These are phyloP conservation scores for Venturia oleaginea DNA, from an alignment of 2,329 filamentous ascomycete species.

Conservation along the genomic window DNA sequence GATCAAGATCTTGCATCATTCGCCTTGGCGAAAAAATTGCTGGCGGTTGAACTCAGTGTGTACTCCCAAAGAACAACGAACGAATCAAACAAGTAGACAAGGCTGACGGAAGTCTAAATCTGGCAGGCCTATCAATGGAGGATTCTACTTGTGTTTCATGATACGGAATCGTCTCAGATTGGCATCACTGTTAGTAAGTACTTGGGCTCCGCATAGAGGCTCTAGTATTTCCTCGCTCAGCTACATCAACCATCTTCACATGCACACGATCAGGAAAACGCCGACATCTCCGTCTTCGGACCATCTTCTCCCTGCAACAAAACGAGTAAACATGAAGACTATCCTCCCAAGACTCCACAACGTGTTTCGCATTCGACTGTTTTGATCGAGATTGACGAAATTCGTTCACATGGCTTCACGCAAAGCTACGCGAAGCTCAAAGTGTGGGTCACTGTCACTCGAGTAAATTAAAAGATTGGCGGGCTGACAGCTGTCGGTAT, in stretches of 20 bases:
- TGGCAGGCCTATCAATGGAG: neutral
- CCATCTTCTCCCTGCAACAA: neutral
- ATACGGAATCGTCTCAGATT: neutral
- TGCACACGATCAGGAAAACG: neutral
- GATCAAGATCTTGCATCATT: neutral
- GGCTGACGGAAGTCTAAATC: too few relatives aligned
- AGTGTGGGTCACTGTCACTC: slow-evolving; percentile 1
- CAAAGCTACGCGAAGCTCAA: neutral
- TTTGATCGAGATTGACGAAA: neutral
- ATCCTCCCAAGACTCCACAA: neutral
- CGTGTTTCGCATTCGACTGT: neutral
- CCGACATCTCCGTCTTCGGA: neutral
- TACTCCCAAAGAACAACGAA: too few relatives aligned
- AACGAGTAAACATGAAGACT: neutral
- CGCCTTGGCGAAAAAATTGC: neutral
- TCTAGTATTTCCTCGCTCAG: neutral
- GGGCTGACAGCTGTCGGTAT: neutral
- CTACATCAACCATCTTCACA: neutral
- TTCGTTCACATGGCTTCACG: neutral
- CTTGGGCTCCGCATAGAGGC: too few relatives aligned
- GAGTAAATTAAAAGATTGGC: neutral
- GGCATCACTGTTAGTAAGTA: too few relatives aligned
- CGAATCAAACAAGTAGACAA: too few relatives aligned
- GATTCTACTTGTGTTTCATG: neutral
- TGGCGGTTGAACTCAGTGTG: neutral